Base-by-base conservation (phyloP, 345 rosid species). In the Camelina hispida region DNA sequence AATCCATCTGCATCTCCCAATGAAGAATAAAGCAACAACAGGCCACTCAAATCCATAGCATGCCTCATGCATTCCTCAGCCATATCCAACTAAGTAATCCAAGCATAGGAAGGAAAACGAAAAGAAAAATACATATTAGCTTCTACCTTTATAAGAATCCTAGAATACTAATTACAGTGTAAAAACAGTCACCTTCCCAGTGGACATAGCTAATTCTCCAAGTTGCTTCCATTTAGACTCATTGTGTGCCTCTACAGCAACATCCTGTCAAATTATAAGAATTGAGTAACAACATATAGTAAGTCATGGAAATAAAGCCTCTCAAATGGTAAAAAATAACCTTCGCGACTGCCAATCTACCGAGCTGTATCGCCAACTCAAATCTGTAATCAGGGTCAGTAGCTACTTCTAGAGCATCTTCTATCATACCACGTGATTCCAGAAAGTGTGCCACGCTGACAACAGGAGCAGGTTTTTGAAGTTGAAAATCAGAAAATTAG, bases 221-320 rank as follows among this genome's bases (percentile, higher is more conserved):
- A 92, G 79, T 78, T 87, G 97, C 86, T 90, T 92, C 97, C 97
- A 90, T 74, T 92, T 92, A n/a, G 92, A 86, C 83, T 92, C 96
- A 16, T 87, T 86, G 56, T 81, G 90, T 47, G 79, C 94, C 79
- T 86, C 91, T 46, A 67, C 74, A 23, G 96, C 93, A 58, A 92
- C 90, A 68, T 83, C 93, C 97, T 92, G 79, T 55, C 84, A 64
- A 42, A 66, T 32, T 42, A 58, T 40, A 38, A 52, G n/a, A 73
- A 68, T 37, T 48, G 38, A 63, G 62, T 53, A 14, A 68, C 66
- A 55, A 38, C 34, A 57, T 47, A 50, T 28, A 35, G 47, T 42
- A 42, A 52, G 46, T 54, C 38, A 53, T 20, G 65, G 30, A 11
- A 65, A 37, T 35, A 18, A 46, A 68, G 58, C 28, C 61, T 64